phyloP scores from a whole-genome alignment of 1,284 basidiomycete species.

The Apiotrichum porosum region DNA sequence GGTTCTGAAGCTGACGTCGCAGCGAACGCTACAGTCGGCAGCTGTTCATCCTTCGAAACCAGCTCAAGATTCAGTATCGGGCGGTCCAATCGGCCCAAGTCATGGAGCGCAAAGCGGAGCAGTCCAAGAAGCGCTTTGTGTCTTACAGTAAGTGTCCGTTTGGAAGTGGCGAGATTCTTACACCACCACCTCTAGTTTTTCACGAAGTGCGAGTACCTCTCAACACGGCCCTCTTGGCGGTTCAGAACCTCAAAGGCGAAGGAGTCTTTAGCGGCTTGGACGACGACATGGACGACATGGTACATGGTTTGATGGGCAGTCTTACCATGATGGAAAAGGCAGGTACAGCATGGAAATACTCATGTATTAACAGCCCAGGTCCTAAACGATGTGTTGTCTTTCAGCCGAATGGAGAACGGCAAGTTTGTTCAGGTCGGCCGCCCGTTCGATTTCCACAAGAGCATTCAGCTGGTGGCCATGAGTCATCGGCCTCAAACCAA shows the following conservation, averaged over 20 bases:
- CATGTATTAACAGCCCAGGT: too few species aligned
- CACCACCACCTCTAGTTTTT: too few species aligned
- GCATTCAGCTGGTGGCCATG: conserved; percentile 72
- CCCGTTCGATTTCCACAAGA: conserved; percentile 79
- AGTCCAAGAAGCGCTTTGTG: conserved; percentile 71
- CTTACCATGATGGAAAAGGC: conserved; percentile 71
- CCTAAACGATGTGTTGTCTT: conserved; percentile 71
- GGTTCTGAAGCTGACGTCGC: too few species aligned
- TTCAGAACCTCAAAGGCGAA: conserved; percentile 80
- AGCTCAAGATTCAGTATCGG: conserved; percentile 66
- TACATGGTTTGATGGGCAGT: conserved; percentile 62
- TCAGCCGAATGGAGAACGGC: conserved; percentile 51
- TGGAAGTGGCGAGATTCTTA: too few species aligned
- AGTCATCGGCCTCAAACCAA: conserved; percentile 70
- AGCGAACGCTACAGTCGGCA: conserved; percentile 57
- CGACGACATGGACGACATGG: conserved; percentile 43
- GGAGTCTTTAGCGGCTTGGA: conserved; percentile 37
- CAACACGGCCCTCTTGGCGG: conserved; percentile 80
- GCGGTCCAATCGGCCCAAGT: conserved; percentile 79
- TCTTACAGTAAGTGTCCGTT: too few species aligned
- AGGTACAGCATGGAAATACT: too few species aligned
- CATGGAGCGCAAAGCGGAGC: conserved; percentile 71
- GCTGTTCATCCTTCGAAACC: conserved; percentile 60
- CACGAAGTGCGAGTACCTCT: conserved; percentile 78
- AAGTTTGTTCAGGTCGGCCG: conserved; percentile 41